Percentiles rank a stretch among this genome's conserved stretches.
Evolutionary conservation across 208 protist species (phyloP).

Genomic region (Acanthamoeba castellanii): DNA sequence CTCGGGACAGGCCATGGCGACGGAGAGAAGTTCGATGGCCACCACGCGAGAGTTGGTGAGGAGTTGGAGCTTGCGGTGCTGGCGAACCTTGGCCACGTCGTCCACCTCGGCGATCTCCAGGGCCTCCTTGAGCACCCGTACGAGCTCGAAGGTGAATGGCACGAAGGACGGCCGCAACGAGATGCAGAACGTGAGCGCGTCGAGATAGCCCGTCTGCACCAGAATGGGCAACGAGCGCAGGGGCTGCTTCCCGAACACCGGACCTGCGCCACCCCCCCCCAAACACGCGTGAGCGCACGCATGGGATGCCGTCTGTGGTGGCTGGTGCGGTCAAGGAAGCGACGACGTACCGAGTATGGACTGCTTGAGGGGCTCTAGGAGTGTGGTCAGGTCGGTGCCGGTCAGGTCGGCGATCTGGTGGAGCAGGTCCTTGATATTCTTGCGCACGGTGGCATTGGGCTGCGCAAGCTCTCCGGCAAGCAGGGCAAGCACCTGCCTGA

Average conservation of each 20-base stretch:
- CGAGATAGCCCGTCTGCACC: slow-evolving; percentile 78
- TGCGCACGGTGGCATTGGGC: slow-evolving; percentile 52
- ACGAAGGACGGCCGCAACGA: slow-evolving; percentile 57
- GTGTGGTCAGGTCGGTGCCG: slow-evolving; percentile 3
- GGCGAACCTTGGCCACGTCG: slow-evolving; percentile 25
- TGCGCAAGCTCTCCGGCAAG: slow-evolving; percentile 30
- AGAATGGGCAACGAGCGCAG: slow-evolving; percentile 8
- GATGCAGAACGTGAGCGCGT: slow-evolving; percentile 79
- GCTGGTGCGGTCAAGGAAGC: too few relatives aligned
- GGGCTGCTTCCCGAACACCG: too few relatives aligned
- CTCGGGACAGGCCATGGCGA: slow-evolving; percentile 65
- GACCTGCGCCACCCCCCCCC: too few relatives aligned
- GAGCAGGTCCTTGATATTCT: slow-evolving; percentile 42
- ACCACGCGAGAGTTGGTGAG: slow-evolving; percentile 48
- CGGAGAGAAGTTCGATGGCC: slow-evolving; percentile 71
- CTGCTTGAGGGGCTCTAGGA: slow-evolving; percentile 24
- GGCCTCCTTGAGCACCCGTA: slow-evolving; percentile 6
- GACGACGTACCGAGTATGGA: neutral
- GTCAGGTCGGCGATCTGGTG: slow-evolving; percentile 24
- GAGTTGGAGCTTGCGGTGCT: slow-evolving; percentile 41
- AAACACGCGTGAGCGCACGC: too few relatives aligned
- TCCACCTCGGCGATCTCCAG: slow-evolving; percentile 57
- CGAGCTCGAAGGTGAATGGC: slow-evolving; percentile 67
- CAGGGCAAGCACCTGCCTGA: slow-evolving; percentile 31
- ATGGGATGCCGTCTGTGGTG: too few relatives aligned